These are phyloP conservation scores for Fusarium sp. DNA, from an alignment of 2,329 filamentous ascomycete genomes.

Conservation along the genomic window DNA sequence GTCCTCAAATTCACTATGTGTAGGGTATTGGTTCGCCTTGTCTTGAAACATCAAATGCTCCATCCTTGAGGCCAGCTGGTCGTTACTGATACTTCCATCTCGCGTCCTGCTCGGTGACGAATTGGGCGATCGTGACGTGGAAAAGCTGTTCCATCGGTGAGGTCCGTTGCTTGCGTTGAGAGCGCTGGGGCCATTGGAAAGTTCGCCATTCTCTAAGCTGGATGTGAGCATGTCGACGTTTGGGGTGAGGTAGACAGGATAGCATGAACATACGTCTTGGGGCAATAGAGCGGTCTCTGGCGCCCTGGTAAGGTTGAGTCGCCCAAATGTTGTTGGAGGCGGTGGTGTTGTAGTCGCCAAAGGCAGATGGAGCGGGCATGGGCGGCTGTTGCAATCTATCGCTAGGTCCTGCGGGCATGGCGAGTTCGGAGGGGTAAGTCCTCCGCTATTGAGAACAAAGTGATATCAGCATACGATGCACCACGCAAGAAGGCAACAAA, in stretches of 20 bases:
- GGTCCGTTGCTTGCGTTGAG: constrained; percentile 76
- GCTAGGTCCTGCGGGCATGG: constrained; percentile 55
- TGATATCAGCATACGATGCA: constrained; percentile 41
- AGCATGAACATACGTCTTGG: constrained; percentile 63
- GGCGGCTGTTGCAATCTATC: constrained; percentile 51
- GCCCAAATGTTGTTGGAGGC: neutral
- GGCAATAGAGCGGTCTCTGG: constrained; percentile 59
- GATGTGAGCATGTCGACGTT: constrained; percentile 32
- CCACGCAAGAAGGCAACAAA: constrained; percentile 12
- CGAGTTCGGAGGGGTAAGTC: constrained; percentile 57
- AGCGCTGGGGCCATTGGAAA: constrained; percentile 77
- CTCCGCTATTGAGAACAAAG: constrained; percentile 52
- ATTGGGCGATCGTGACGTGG: constrained; percentile 61
- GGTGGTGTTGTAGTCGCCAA: constrained; percentile 45
- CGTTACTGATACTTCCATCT: constrained; percentile 62
- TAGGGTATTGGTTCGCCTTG: constrained; percentile 48
- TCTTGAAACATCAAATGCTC: constrained; percentile 41
- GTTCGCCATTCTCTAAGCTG: constrained; percentile 51
- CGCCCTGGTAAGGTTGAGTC: too few species aligned
- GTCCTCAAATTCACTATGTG: constrained; percentile 56
- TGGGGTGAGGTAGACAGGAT: constrained; percentile 4
- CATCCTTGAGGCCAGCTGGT: constrained; percentile 58
- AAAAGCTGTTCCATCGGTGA: constrained; percentile 73
- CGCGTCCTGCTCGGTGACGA: constrained; percentile 73
- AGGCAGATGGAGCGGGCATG: constrained; percentile 60